phyloP scores from a whole-genome alignment of 129 eudicot genomes.

The Tanacetum coccineum region DNA sequence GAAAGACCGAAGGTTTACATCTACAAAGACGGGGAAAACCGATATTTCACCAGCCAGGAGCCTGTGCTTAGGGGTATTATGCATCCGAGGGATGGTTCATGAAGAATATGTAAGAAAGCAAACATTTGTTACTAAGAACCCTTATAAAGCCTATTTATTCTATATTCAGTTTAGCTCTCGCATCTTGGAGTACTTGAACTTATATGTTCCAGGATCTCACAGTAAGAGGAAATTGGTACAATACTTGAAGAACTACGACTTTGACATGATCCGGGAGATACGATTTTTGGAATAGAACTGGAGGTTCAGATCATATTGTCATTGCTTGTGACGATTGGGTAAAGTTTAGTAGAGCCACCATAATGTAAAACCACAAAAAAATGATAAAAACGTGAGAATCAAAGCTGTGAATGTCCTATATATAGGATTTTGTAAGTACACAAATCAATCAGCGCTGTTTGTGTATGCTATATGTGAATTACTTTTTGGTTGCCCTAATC shows the following conservation, averaged over 20 bases:
- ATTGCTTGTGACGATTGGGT: slow-evolving; percentile 7
- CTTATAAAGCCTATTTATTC: neutral
- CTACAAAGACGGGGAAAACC: slow-evolving; percentile 35
- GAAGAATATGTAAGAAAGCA: slow-evolving; percentile 7
- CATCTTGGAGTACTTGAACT: neutral
- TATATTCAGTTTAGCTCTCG: neutral
- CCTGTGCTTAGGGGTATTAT: slow-evolving; percentile 47
- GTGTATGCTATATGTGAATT: no score
- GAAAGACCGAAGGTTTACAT: no score
- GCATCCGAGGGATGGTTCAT: slow-evolving; percentile 32
- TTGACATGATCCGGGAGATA: neutral
- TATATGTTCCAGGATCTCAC: neutral
- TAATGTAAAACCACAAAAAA: no score
- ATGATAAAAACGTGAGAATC: neutral
- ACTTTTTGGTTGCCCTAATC: no score
- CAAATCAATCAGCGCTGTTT: no score
- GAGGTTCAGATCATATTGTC: neutral
- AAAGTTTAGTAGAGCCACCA: neutral
- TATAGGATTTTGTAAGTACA: neutral
- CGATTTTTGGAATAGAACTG: neutral
- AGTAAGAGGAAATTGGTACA: neutral
- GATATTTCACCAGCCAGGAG: slow-evolving; percentile 50
- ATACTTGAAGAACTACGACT: neutral
- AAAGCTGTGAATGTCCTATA: neutral
- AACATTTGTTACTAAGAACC: neutral